These are phyloP conservation scores for Voacanga thouarsii DNA, from an alignment of 257 asterid genomes.

Conservation along the genomic window DNA sequence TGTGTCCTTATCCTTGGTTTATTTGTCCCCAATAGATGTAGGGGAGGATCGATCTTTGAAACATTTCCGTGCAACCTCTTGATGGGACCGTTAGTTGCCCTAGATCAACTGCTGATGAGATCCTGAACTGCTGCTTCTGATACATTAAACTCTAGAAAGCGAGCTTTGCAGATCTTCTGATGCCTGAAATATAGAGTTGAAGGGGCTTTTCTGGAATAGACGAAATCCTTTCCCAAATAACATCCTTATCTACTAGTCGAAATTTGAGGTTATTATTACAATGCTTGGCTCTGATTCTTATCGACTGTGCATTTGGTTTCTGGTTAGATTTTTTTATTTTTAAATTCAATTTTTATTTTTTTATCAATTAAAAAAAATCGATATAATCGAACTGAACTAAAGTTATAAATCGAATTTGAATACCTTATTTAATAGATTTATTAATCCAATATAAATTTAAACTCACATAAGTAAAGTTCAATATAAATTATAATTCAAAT, in stretches of 20 bases:
- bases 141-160: neutral
- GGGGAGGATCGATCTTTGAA: neutral
- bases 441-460: too few species aligned
- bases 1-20: too few species aligned
- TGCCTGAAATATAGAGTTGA: neutral
- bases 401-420: too few species aligned
- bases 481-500: too few species aligned
- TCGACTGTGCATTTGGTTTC: too few species aligned
- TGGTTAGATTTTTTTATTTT: too few species aligned
- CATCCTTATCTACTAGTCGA: neutral
- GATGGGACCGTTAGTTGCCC: neutral
- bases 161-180: neutral
- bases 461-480: too few species aligned
- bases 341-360: too few species aligned
- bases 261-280: neutral
- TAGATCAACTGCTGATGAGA: neutral
- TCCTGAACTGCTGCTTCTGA: neutral
- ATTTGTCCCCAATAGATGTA: too few species aligned
- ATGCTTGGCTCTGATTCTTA: neutral
- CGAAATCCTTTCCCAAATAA: neutral
- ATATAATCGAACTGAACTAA: too few species aligned
- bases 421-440: too few species aligned
- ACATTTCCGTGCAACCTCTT: neutral
- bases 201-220: neutral
- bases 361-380: too few species aligned